Evolutionary conservation across 2,329 filamentous ascomycete genomes (phyloP).

Genomic region (Pestalotiopsis sp.): DNA sequence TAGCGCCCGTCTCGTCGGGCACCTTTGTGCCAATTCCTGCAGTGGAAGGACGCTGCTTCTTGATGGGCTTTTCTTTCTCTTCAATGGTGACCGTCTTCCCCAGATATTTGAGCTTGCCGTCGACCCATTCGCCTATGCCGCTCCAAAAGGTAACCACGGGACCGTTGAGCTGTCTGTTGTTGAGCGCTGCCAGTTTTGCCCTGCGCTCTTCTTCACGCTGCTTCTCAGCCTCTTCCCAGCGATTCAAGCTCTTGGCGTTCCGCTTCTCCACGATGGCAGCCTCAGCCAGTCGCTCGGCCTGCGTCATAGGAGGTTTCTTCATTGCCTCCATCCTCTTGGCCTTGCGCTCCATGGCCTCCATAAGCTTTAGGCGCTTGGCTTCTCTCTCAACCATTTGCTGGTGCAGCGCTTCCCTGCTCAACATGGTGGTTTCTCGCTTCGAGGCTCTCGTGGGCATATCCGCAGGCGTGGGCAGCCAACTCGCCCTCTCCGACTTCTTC

Average conservation of each 20-base stretch:
- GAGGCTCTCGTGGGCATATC: slow-evolving; percentile 61
- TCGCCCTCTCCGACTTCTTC: slow-evolving; percentile 61
- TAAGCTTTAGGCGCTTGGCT: slow-evolving; percentile 67
- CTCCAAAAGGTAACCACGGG: slow-evolving; percentile 93
- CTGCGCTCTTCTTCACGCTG: slow-evolving; percentile 80
- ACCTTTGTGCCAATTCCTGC: slow-evolving; percentile 19
- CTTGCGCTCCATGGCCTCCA: slow-evolving; percentile 66
- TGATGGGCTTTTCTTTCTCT: slow-evolving; percentile 56
- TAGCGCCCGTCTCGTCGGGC: slow-evolving; percentile 13
- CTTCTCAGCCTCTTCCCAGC: slow-evolving; percentile 93
- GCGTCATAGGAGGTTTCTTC: slow-evolving; percentile 81
- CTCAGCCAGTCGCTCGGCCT: slow-evolving; percentile 80
- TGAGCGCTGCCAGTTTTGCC: slow-evolving; percentile 81
- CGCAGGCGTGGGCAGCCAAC: slow-evolving; percentile 55
- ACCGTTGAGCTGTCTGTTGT: slow-evolving; percentile 82
- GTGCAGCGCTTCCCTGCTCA: slow-evolving; percentile 63
- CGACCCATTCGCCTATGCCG: slow-evolving; percentile 80
- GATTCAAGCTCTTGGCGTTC: slow-evolving; percentile 86
- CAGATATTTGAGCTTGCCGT: slow-evolving; percentile 71
- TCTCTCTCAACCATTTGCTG: slow-evolving; percentile 75
- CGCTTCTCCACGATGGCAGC: slow-evolving; percentile 80
- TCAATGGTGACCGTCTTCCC: slow-evolving; percentile 65
- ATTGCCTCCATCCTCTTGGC: slow-evolving; percentile 70
- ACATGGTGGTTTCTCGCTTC: slow-evolving; percentile 56
- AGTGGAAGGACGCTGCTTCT: slow-evolving; percentile 45